Evolutionary conservation across 208 protist genomes (phyloP).

Genomic region (Leishmania gerbilli): DNA sequence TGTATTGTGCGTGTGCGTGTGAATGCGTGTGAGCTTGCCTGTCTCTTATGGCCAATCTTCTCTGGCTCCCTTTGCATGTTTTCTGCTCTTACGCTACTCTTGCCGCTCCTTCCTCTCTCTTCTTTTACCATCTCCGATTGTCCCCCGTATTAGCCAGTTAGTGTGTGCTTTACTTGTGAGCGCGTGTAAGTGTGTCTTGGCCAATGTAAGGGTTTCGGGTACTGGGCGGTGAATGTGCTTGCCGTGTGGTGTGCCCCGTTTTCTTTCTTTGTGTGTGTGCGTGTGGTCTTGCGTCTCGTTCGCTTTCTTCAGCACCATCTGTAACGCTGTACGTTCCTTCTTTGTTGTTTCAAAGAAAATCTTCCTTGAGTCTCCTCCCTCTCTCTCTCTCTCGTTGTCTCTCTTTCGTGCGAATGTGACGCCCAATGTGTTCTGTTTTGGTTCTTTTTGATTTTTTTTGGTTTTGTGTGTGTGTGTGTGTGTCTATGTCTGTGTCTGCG

Average conservation of each 20-base stretch:
- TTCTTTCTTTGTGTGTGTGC: not conserved
- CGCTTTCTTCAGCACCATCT: not conserved
- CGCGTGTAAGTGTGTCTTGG: not conserved
- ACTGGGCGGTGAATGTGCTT: not conserved
- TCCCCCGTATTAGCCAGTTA: not conserved
- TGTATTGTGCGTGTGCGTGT: not conserved
- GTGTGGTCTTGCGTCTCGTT: not conserved
- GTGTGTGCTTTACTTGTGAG: not conserved
- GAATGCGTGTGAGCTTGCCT: not conserved
- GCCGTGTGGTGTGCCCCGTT: not conserved
- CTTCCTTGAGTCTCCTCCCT: not conserved
- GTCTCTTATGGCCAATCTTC: not conserved
- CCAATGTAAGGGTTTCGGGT: not conserved
- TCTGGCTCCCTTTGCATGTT: not conserved
- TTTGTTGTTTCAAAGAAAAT: not conserved
- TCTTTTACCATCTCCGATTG: not conserved
- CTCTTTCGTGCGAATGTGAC: not conserved
- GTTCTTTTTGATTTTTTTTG: not conserved
- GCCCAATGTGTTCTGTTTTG: not conserved
- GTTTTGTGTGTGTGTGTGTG: not conserved
- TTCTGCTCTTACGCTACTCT: not conserved
- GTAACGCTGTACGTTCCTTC: constrained; percentile 4
- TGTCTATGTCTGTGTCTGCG: not conserved
- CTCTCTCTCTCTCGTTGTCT: not conserved
- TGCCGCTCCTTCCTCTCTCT: not conserved